Percentiles rank a stretch among this genome's conserved stretches.
Conservation (phyloP, 441 rosid species). For the Eutrema salsugineum region DNA sequence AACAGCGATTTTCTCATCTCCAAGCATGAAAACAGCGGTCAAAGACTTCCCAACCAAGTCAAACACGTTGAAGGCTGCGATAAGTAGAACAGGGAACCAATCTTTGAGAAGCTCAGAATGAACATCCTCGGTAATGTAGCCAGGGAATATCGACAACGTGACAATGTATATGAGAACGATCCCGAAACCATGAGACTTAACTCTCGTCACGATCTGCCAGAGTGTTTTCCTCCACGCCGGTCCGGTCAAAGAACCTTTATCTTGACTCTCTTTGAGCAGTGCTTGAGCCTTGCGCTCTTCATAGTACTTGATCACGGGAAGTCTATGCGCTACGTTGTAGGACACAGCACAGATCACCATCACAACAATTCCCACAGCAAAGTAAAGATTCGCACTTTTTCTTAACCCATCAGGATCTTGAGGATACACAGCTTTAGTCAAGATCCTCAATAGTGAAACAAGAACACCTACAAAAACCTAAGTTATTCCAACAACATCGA, state of each 20-base stretch:
- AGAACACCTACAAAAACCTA: conserved; percentile 64
- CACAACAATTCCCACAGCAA: conserved; percentile 67
- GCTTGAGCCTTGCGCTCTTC: conserved; percentile 61
- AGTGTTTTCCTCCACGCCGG: conserved; percentile 61
- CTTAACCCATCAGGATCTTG: conserved; percentile 77
- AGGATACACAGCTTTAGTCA: conserved; percentile 72
- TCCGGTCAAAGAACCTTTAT: conserved; percentile 50
- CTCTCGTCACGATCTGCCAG: conserved; percentile 50
- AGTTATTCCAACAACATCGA: background rate
- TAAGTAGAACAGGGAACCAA: conserved; percentile 79
- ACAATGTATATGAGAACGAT: conserved; percentile 59
- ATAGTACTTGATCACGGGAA: conserved; percentile 77
- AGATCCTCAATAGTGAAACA: conserved; percentile 70
- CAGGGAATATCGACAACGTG: conserved; percentile 87
- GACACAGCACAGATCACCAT: conserved; percentile 68
- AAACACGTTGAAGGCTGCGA: conserved; percentile 70
- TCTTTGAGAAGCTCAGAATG: conserved; percentile 74
- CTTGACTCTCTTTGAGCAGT: conserved; percentile 41
- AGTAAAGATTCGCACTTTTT: conserved; percentile 77
- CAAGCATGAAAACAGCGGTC: conserved; percentile 63
- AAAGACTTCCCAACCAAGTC: conserved; percentile 85
- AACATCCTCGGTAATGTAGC: conserved; percentile 89
- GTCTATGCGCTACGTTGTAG: conserved; percentile 66
- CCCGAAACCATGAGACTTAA: conserved; percentile 83
- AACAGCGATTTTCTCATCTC: conserved; percentile 59